Percentiles rank a stretch among this genome's conserved stretches.
Evolutionary conservation across 139 green algal genomes (phyloP).

Genomic region (Coelastrella sp.): DNA sequence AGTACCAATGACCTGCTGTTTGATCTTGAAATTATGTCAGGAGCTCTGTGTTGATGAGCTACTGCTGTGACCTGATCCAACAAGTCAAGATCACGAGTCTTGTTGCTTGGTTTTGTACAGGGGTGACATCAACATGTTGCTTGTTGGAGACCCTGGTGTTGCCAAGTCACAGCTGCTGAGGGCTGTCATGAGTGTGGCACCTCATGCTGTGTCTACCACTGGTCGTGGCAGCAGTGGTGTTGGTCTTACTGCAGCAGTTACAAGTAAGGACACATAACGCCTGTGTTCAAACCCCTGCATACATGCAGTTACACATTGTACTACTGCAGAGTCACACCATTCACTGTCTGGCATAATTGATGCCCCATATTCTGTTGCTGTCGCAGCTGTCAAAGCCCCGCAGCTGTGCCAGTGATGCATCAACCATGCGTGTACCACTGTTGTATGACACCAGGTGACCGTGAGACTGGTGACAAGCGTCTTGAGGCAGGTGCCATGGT

Average conservation of each 20-base stretch:
- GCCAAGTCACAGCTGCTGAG: slow-evolving; percentile 98
- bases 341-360: too few relatives aligned
- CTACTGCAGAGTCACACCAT: too few relatives aligned
- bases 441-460: slow-evolving; percentile 29
- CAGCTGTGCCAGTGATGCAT: too few relatives aligned
- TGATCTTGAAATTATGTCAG: too few relatives aligned
- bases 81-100: neutral
- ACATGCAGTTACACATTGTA: too few relatives aligned
- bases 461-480: slow-evolving; percentile 86
- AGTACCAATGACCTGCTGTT: too few relatives aligned
- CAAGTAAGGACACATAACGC: slow-evolving; percentile 79
- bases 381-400: neutral
- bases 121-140: slow-evolving; percentile 98
- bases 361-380: too few relatives aligned
- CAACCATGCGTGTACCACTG: too few relatives aligned
- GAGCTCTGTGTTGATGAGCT: neutral
- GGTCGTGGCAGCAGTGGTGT: slow-evolving; percentile 96
- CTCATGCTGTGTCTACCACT: slow-evolving; percentile 95
- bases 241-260: slow-evolving; percentile 97
- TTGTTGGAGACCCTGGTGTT: slow-evolving; percentile 94
- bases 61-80: neutral
- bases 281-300: too few relatives aligned
- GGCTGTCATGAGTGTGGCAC: slow-evolving; percentile 94
- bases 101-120: slow-evolving; percentile 46
- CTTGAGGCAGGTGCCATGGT: slow-evolving; percentile 99